Evolutionary conservation across 768 basidiomycete genomes (phyloP), one percentile per base, ranked within the genome.

Genomic region (Boletus vermiculosoides): DNA sequence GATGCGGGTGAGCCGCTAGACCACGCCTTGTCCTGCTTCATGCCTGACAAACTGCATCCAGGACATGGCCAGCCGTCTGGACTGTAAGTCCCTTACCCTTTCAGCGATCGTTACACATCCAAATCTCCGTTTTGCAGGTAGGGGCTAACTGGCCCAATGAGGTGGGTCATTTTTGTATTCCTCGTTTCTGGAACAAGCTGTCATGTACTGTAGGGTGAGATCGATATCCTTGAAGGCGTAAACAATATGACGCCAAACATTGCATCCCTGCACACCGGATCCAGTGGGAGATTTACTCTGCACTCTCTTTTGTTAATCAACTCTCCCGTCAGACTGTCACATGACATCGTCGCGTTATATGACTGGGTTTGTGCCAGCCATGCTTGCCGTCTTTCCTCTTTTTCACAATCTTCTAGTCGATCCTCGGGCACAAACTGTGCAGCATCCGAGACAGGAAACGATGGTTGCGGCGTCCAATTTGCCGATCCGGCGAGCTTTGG

Each of bases 171-270:
- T 7, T 42, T 15, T 25, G 13, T 6, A 28, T 20, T n/a, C 4
- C 30, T 52, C 34, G 30, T 12, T 15, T 34, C 30, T 20, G 1
- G 16, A 22, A n/a, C 16, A 36, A 16, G 28, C 23, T 44, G 28
- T 53, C 45, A 33, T 16, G 20, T 16, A 13, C n/a, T 0, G 10
- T 16, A 71, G 65, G 70, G 68, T 40, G 80, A 83, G 62, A 73
- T 81, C 47, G 81, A 83, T 63, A 77, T 81, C 47, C 65, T 81
- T 41, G 81, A 83, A 59, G 76, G 77, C 5, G 78, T 81, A 48
- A 81, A 82, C 59, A 54, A 67, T 18, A 61, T 73, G 49, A 51
- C 58, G 5, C 65, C 66, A 23, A 82, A 81, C 57, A 59, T 33
- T 5, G 67, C 69, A 8, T 56, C 72, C 9, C 56, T 73, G 31